Evolutionary conservation across 108 stramenopile genomes (phyloP), one percentile per base, ranked within the genome.

Genomic region (Skeletonema costatum): DNA sequence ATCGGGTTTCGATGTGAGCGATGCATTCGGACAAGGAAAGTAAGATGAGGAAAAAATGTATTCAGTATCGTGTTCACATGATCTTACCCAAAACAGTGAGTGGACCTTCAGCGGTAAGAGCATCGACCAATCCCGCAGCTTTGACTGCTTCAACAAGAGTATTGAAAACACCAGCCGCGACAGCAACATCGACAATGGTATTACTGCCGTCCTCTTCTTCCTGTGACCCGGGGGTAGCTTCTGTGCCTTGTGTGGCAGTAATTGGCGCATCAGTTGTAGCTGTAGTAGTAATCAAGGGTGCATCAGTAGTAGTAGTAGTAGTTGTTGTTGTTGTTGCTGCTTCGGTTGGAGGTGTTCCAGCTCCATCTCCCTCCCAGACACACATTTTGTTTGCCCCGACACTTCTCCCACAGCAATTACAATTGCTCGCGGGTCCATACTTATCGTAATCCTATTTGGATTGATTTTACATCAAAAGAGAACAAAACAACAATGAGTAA

Each of bases 171-270:
- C 42, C 51, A 42, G 64, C 56, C n/a, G 44, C 60, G 21, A 69
- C 67, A 2, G 81, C 87, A 71, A 85, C 56, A 11, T 85, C 78
- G 21, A 77, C 80, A 46, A 71, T 78, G 32, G 11, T 71, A 14
- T 32, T 36, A 9, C 12, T 29, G 58, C 7, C 29, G 6, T 21
- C 56, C 56, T 58, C 56, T 58, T 21, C 29, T 5, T 58, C 56
- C 25, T 25, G 25, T 25, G 25, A 25, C 25, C 56, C 56, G 11
- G 56, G 5, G 56, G 19, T 58, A 29, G 19, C 25, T 25, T 60
- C 29, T 2, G 59, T 41, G 12, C 2, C 39, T 41, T 35, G 33
- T 35, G 21, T 56, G 53, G 53, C 25, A 25, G 25, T 25, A 25
- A 25, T 25, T 25, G 25, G 25, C 25, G 25, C 53, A 60, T 60